Evolutionary conservation across 306 rosid genomes (phyloP).

Genomic region (Quercus ilex): DNA sequence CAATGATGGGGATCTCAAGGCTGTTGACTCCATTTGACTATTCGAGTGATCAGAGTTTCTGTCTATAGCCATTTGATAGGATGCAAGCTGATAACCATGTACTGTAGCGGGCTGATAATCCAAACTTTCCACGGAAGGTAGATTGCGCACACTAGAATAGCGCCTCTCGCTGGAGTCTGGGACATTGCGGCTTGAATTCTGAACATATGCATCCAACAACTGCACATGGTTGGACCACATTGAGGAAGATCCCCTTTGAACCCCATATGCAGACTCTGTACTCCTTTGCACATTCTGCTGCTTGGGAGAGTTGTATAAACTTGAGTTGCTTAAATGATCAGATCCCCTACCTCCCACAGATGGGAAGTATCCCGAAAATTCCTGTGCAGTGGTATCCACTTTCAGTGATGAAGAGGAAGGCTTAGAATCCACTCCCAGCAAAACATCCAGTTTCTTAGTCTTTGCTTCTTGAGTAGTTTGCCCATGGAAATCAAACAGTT

Average conservation of each 20-base stretch:
- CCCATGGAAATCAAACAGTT: constrained; percentile 79
- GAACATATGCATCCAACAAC: constrained; percentile 49
- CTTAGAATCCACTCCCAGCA: constrained; percentile 56
- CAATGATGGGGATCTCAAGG: constrained; percentile 41
- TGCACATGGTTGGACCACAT: constrained; percentile 49
- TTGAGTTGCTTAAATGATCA: constrained; percentile 36
- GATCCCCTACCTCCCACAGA: constrained; percentile 51
- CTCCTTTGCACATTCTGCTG: constrained; percentile 52
- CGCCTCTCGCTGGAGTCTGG: constrained; percentile 61
- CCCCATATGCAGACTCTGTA: constrained; percentile 50
- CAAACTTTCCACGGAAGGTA: constrained; percentile 56
- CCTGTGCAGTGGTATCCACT: constrained; percentile 52
- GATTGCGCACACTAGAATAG: constrained; percentile 60
- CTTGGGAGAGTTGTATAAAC: constrained; percentile 55
- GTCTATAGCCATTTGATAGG: constrained; percentile 53
- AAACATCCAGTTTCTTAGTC: constrained; percentile 61
- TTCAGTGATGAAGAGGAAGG: constrained; percentile 38
- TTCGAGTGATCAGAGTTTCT: constrained; percentile 48
- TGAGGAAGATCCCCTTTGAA: constrained; percentile 56
- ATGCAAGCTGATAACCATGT: constrained; percentile 69
- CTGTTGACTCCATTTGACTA: constrained; percentile 42
- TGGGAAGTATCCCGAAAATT: constrained; percentile 34
- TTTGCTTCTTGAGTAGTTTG: constrained; percentile 58
- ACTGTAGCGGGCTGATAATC: constrained; percentile 82
- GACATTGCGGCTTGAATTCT: constrained; percentile 38